Conservation (phyloP, 1,284 basidiomycete genomes). For the Ganoderma lucidum region DNA sequence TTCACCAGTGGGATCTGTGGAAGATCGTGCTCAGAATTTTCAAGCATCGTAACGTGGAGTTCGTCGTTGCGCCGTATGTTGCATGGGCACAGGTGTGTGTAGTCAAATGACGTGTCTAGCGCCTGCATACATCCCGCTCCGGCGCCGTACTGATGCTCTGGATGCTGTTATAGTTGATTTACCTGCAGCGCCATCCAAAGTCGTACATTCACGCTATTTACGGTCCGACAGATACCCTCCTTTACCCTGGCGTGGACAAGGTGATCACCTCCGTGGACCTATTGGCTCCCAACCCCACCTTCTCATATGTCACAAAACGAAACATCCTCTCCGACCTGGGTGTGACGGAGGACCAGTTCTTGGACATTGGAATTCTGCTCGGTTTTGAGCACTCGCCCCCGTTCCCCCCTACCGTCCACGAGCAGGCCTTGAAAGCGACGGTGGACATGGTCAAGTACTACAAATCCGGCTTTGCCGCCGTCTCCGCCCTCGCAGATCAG, state of each 20-base stretch:
- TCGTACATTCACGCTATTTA: constrained; percentile 96
- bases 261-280: constrained; percentile 91
- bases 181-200: constrained; percentile 93
- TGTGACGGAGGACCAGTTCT: constrained; percentile 90
- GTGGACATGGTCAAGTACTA: constrained; percentile 92
- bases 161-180: constrained; percentile 73
- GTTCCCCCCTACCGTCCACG: constrained; percentile 86
- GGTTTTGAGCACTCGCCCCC: constrained; percentile 90
- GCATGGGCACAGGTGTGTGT: constrained; percentile 88
- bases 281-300: constrained; percentile 67
- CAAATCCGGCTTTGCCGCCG: constrained; percentile 85
- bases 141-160: constrained; percentile 15
- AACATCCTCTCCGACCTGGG: constrained; percentile 80
- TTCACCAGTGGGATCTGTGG: constrained; percentile 90
- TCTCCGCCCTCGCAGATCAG: constrained; percentile 81
- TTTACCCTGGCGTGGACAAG: constrained; percentile 92
- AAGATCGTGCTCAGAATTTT: constrained; percentile 93
- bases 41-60: constrained; percentile 95
- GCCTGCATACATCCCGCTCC: constrained; percentile 21
- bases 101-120: constrained; percentile 32
- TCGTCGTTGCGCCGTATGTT: constrained; percentile 94
- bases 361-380: constrained; percentile 92
- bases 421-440: constrained; percentile 82
- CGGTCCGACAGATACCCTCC: constrained; percentile 88
- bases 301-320: constrained; percentile 89